Evolutionary conservation across 305 asterid species (phyloP).

Genomic region (Euphrasia arctica): DNA sequence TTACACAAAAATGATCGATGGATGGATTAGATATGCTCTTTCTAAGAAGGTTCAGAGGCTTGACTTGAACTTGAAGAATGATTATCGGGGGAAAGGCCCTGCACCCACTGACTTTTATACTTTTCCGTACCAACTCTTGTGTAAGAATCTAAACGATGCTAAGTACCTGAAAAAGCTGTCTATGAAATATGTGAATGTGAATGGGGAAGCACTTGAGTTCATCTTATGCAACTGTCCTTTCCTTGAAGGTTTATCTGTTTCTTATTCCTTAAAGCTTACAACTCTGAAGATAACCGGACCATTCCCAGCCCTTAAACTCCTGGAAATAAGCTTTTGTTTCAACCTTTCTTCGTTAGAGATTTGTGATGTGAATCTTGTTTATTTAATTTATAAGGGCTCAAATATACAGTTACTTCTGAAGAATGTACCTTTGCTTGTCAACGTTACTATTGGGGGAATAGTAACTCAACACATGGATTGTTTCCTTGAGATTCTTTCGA

Average conservation of each 20-base stretch:
- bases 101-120: too few species aligned
- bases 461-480: background rate
- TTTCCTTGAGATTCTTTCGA: background rate
- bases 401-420: background rate
- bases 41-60: slow-evolving; percentile 17
- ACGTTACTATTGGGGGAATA: background rate
- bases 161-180: background rate
- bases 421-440: background rate
- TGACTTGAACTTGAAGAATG: background rate
- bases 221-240: background rate
- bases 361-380: background rate
- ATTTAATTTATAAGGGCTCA: background rate
- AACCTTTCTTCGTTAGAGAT: background rate
- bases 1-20: background rate
- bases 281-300: background rate
- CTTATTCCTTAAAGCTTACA: background rate
- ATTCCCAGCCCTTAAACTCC: background rate
- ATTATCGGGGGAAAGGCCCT: too few species aligned
- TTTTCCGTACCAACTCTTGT: too few species aligned
- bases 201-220: background rate
- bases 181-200: background rate
- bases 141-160: too few species aligned
- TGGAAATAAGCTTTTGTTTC: background rate
- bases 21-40: slow-evolving; percentile 20
- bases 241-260: background rate